Conservation (phyloP, 208 protist genomes). For the Trypanosoma mega region DNA sequence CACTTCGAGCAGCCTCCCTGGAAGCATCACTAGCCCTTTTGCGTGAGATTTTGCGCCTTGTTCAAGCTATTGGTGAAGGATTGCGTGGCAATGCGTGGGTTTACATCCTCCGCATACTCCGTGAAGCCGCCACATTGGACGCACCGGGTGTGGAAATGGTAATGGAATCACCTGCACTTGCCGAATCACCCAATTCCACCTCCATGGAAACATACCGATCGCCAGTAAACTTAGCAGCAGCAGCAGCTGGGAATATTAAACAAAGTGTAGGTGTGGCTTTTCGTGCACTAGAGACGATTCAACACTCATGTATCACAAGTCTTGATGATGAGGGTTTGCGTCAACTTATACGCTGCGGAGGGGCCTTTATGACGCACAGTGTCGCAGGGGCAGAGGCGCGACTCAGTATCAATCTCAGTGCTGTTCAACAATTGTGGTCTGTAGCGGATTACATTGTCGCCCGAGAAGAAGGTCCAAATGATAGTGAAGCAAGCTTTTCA, state of each 20-base stretch:
- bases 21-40: slow-evolving; percentile 19
- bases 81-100: slow-evolving; percentile 52
- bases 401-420: slow-evolving; percentile 79
- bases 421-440: slow-evolving; percentile 86
- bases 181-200: not conserved
- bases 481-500: too few species aligned
- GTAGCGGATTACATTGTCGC: slow-evolving; percentile 71
- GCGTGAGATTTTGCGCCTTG: slow-evolving; percentile 45
- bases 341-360: slow-evolving; percentile 54
- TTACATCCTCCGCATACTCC: slow-evolving; percentile 42
- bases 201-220: not conserved
- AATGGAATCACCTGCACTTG: not conserved
- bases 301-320: slow-evolving; percentile 70
- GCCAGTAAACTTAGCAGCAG: not conserved
- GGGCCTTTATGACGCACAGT: slow-evolving; percentile 51
- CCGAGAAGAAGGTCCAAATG: not conserved
- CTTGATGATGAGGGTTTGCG: slow-evolving; percentile 48
- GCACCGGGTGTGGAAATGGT: not conserved
- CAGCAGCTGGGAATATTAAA: not conserved
- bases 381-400: slow-evolving; percentile 38
- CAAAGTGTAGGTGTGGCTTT: slow-evolving; percentile 52
- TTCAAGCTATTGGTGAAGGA: slow-evolving; percentile 59
- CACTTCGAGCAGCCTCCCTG: not conserved
- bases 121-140: slow-evolving; percentile 30
- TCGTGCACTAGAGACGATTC: slow-evolving; percentile 64